Base-by-base conservation (phyloP, 2,329 filamentous ascomycete species). In the Paracamarosporium sp. region DNA sequence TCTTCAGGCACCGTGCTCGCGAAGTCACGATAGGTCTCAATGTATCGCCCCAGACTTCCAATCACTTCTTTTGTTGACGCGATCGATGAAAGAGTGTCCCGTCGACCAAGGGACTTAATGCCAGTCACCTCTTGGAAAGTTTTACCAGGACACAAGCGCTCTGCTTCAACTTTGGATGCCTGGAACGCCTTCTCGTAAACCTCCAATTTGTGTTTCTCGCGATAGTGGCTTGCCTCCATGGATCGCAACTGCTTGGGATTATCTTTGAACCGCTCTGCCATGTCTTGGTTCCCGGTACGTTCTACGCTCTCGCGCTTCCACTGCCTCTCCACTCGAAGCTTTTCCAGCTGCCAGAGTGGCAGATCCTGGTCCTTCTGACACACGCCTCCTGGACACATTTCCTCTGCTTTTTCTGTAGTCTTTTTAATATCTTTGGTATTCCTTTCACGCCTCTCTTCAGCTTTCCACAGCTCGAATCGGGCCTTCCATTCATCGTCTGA, bases 301-400 rank as follows among this genome's bases (percentile, higher is more conserved):
- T 47, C 5, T 12, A 33, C 50, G 8, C 9, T 17, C 20, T 46
- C 41, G 7, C 41, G 51, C 25, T 54, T 54, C 11, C 12, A 5
- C 17, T 46, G 40, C 15, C 31, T 54, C 22, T 46, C 41, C 4
- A 54, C 51, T 13, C 41, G 28, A 27, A 58, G 35, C 12, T 44
- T 15, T 40, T 50, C 30, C 17, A 58, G 24, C 30, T 55, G 43
- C 56, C 56, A 58, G 3, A 58, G 27, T 4, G 46, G 44, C n/a
- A 50, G 27, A 12, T 58, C 50, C 28, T 50, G 7, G 3, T 50
- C 56, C 12, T 40, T 22, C 15, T 55, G 43, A 47, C 44, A 50
- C 4, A 50, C 35, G 12, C 56, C 50, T 4, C 28, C 45, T 15
- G 56, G 56, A 43, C 50, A 58, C n/a, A 58, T n/a, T 8, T 22